Percentiles rank a stretch among this genome's conserved stretches.
Conservation (phyloP, 345 rosid genomes). For the Cochlearia excelsa region DNA sequence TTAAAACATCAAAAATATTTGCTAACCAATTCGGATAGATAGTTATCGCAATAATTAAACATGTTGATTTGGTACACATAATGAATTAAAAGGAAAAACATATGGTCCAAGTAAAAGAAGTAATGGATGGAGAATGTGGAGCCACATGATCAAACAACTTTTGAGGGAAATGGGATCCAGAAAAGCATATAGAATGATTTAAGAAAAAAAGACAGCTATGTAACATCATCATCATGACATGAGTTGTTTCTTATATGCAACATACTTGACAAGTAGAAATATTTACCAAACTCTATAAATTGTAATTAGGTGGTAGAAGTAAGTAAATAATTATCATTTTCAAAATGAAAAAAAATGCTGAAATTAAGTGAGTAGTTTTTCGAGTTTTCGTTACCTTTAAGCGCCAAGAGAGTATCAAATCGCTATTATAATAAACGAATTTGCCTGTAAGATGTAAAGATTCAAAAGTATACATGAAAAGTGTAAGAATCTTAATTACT, state of each 20-base stretch:
- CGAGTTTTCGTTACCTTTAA: too few relatives aligned
- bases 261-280: not conserved
- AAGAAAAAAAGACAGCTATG: slow-evolving; percentile 30
- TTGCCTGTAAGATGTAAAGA: too few relatives aligned
- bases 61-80: too few relatives aligned
- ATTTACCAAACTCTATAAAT: not conserved
- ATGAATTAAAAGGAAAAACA: too few relatives aligned
- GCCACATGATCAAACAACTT: slow-evolving; percentile 40
- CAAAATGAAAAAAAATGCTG: too few relatives aligned
- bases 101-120: not conserved
- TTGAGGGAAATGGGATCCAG: slow-evolving; percentile 27
- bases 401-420: too few relatives aligned
- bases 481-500: not conserved
- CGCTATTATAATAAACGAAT: too few relatives aligned
- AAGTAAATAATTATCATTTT: too few relatives aligned
- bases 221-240: slow-evolving; percentile 6
- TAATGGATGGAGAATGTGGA: slow-evolving; percentile 20
- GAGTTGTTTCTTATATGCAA: slow-evolving; percentile 37
- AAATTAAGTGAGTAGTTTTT: too few relatives aligned
- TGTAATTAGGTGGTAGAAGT: too few relatives aligned
- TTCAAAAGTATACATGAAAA: not conserved
- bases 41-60: too few relatives aligned
- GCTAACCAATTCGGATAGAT: not conserved
- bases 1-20: not conserved
- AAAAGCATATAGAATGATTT: slow-evolving; percentile 20